A percentile compares a stretch with the other conserved stretches of the same genome.
Conservation (phyloP, 345 rosid genomes). For the Syzygium oleosum region DNA sequence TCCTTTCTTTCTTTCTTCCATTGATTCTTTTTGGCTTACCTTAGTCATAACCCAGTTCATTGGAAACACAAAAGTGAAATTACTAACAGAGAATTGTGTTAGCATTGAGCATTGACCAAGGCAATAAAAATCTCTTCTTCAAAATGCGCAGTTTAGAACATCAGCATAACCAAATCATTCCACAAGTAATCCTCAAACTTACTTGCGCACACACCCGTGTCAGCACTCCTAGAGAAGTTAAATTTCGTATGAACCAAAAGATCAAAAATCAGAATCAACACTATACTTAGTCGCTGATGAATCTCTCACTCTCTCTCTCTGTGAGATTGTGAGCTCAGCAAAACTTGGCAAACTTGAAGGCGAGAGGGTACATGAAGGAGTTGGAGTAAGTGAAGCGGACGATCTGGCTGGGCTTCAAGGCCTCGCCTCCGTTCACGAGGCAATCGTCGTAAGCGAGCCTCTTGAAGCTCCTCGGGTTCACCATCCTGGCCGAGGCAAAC, state of each 20-base stretch:
- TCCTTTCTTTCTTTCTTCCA: not conserved
- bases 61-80: not conserved
- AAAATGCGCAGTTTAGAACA: not conserved
- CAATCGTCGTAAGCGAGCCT: constrained; percentile 48
- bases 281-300: not conserved
- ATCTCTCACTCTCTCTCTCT: not conserved
- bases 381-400: constrained; percentile 48
- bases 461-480: constrained; percentile 40
- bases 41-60: not conserved
- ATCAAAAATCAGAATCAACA: not conserved
- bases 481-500: constrained; percentile 51
- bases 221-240: not conserved
- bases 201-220: not conserved
- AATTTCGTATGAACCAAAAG: not conserved
- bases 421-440: constrained; percentile 40
- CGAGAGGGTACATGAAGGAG: constrained; percentile 46
- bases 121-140: not conserved
- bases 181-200: not conserved
- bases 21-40: not conserved
- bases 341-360: constrained; percentile 37
- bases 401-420: constrained; percentile 27
- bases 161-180: not conserved
- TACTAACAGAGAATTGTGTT: not conserved
- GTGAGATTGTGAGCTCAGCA: constrained; percentile 11
- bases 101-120: not conserved